Evolutionary conservation across 2,329 filamentous ascomycete species (phyloP).

Genomic region (Fusarium penzigii): DNA sequence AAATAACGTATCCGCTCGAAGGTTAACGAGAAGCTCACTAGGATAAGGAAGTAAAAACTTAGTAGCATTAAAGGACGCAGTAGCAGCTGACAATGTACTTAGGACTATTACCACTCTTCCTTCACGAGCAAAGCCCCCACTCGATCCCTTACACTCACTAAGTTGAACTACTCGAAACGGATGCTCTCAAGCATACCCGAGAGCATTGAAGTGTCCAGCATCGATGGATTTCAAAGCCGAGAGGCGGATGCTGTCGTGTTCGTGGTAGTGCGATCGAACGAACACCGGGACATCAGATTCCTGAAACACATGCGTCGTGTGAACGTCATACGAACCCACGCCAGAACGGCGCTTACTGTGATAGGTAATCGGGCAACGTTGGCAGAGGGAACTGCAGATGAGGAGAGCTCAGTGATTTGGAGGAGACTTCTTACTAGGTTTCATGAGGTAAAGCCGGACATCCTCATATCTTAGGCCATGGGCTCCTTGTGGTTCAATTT

Average conservation of each 20-base stretch:
- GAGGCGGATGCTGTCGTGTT: constrained; percentile 46
- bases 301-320: constrained; percentile 41
- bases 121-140: too few species aligned
- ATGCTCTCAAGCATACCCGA: constrained; percentile 19
- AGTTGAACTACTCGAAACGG: constrained; percentile 32
- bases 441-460: neutral
- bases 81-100: too few species aligned
- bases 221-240: constrained; percentile 45
- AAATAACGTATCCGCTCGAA: too few species aligned
- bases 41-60: too few species aligned
- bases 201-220: constrained; percentile 39
- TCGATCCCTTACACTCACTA: constrained; percentile 44
- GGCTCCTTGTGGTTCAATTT: too few species aligned
- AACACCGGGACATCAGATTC: constrained; percentile 39
- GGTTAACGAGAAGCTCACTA: too few species aligned
- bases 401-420: constrained; percentile 2
- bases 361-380: constrained; percentile 34
- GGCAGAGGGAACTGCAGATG: constrained; percentile 10
- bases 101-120: too few species aligned
- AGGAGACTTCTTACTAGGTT: constrained; percentile 2
- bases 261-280: constrained; percentile 44
- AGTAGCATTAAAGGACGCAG: too few species aligned
- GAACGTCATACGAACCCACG: constrained; percentile 44
- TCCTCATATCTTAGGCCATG: neutral
- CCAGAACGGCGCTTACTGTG: constrained; percentile 35